Percentiles rank a stretch among this genome's conserved stretches.
Evolutionary conservation across 2,329 filamentous ascomycete species (phyloP).

Genomic region (Epichloe uncinata): DNA sequence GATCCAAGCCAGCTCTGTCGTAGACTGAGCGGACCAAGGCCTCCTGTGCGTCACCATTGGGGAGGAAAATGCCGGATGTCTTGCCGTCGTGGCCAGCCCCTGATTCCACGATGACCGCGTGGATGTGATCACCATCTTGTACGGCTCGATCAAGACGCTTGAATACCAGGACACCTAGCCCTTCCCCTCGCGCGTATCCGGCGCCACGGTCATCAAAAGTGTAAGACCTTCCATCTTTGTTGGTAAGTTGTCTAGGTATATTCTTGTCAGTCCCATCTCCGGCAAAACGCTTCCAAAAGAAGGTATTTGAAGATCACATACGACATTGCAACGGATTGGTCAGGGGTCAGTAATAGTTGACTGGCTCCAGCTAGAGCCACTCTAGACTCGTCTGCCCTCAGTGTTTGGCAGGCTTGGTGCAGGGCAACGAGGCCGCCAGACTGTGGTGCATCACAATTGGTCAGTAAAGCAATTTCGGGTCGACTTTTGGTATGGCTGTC

Average conservation of each 20-base stretch:
- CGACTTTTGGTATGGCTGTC: too few species aligned
- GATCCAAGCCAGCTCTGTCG: not conserved
- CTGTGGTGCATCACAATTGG: too few species aligned
- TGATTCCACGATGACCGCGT: slow-evolving; percentile 20
- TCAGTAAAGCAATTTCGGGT: too few species aligned
- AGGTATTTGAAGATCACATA: too few species aligned
- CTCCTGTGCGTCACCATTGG: slow-evolving; percentile 7
- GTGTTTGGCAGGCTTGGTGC: slow-evolving; percentile 22
- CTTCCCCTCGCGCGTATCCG: slow-evolving; percentile 32
- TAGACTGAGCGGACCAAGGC: slow-evolving; percentile 17
- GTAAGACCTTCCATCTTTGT: slow-evolving; percentile 1
- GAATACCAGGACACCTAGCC: slow-evolving; percentile 25
- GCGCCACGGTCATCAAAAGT: slow-evolving; percentile 27
- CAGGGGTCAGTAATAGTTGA: slow-evolving; percentile 18
- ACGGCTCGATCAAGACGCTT: slow-evolving; percentile 31
- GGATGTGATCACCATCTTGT: slow-evolving; percentile 25
- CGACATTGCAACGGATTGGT: too few species aligned
- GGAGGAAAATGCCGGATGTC: slow-evolving; percentile 24
- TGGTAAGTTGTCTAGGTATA: slow-evolving; percentile 4
- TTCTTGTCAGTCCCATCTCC: not conserved
- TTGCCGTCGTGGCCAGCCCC: slow-evolving; percentile 27
- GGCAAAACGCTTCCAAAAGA: too few species aligned
- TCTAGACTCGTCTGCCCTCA: slow-evolving; percentile 16
- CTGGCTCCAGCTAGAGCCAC: slow-evolving; percentile 26
- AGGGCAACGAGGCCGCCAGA: slow-evolving; percentile 23